These are phyloP conservation scores for Hericium coralloides DNA, from an alignment of 768 basidiomycete genomes.

Conservation along the genomic window DNA sequence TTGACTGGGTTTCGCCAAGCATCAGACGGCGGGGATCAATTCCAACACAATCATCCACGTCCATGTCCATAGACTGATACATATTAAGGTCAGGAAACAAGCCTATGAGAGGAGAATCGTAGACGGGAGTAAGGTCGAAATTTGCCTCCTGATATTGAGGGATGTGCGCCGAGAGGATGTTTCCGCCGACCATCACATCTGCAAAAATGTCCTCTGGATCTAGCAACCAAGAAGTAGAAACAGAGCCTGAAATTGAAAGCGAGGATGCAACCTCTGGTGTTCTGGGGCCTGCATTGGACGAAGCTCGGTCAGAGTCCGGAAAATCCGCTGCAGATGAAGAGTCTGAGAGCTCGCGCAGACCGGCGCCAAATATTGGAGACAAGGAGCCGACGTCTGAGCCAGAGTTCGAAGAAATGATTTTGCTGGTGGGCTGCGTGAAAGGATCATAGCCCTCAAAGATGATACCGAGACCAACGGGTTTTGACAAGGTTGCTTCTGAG, in stretches of 20 bases:
- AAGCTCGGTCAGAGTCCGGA: not conserved
- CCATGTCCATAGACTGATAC: slow-evolving; percentile 18
- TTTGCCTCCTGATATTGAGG: not conserved
- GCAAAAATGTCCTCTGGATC: not conserved
- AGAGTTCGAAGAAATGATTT: not conserved
- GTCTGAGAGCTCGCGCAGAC: not conserved
- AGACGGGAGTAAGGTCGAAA: not conserved
- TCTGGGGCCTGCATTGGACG: not conserved
- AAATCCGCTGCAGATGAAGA: slow-evolving; percentile 1
- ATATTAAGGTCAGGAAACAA: slow-evolving; percentile 27
- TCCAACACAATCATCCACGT: slow-evolving; percentile 15
- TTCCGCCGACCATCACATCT: not conserved
- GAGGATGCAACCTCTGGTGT: not conserved
- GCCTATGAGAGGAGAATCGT: slow-evolving; percentile 13
- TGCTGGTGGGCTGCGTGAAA: not conserved
- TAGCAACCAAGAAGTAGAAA: not conserved
- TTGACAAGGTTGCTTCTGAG: not conserved
- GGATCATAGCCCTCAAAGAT: slow-evolving; percentile 3
- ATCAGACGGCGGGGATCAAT: slow-evolving; percentile 35
- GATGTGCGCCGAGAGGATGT: not conserved
- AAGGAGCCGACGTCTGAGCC: not conserved
- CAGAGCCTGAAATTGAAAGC: not conserved
- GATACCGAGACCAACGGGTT: slow-evolving; percentile 9
- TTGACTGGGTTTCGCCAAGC: not conserved
- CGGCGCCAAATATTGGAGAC: not conserved